Evolutionary conservation across 257 asterid species (phyloP).

Genomic region (Nicotiana tabacum): DNA sequence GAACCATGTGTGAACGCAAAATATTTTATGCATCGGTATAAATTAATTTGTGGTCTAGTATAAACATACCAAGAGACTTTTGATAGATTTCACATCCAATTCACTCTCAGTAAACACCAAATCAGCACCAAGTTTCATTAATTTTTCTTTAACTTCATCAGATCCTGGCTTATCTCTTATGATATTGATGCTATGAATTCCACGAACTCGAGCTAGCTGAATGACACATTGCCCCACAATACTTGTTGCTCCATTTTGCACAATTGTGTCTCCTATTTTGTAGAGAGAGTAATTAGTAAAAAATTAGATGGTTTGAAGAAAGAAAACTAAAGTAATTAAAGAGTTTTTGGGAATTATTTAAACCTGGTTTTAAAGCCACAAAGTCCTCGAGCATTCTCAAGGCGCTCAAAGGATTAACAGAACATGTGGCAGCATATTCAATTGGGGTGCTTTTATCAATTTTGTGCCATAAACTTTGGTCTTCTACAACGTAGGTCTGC

Average conservation of each 20-base stretch:
- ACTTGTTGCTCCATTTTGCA: conserved; percentile 94
- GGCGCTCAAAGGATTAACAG: conserved; percentile 86
- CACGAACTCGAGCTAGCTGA: conserved; percentile 77
- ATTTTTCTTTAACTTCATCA: conserved; percentile 65
- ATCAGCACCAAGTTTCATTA: conserved; percentile 68
- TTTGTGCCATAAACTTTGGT: conserved; percentile 72
- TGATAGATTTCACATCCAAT: conserved; percentile 59
- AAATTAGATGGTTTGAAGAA: neutral
- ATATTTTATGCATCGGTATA: too few relatives aligned
- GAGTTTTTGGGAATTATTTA: conserved; percentile 14
- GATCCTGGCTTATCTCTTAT: conserved; percentile 91
- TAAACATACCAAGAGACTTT: conserved; percentile 59
- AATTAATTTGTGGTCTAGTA: neutral
- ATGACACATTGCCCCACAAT: conserved; percentile 86
- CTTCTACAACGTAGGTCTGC: conserved; percentile 88
- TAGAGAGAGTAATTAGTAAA: conserved; percentile 10
- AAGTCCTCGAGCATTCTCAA: conserved; percentile 87
- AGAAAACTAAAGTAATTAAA: neutral
- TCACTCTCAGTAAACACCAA: conserved; percentile 75
- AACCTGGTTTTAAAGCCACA: conserved; percentile 68
- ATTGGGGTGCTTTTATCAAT: conserved; percentile 62
- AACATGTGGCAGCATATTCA: conserved; percentile 80
- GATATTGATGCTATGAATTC: conserved; percentile 61
- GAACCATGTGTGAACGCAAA: too few relatives aligned
- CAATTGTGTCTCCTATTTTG: conserved; percentile 61